Conservation (phyloP, 1,284 basidiomycete species). For the Gomphus sp. region DNA sequence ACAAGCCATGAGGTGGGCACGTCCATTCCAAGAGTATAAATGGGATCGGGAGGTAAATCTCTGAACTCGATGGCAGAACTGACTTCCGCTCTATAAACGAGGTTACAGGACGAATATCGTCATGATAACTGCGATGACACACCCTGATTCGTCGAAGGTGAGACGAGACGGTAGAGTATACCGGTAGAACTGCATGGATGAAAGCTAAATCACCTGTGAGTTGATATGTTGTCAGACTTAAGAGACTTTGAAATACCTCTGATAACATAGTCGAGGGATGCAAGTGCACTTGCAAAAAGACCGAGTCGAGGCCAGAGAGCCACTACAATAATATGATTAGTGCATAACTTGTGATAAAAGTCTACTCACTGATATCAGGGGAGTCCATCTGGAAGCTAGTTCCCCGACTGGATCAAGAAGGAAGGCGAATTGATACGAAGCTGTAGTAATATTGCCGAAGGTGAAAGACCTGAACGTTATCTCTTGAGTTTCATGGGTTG, state of each 20-base stretch:
- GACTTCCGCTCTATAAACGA: constrained; percentile 19
- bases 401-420: constrained; percentile 84
- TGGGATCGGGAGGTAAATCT: constrained; percentile 52
- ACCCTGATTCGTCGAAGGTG: constrained; percentile 69
- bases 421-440: constrained; percentile 66
- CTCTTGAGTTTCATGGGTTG: background rate
- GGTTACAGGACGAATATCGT: background rate
- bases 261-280: constrained; percentile 51
- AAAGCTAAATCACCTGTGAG: constrained; percentile 45
- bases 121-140: constrained; percentile 17
- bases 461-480: constrained; percentile 47
- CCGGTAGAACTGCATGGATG: constrained; percentile 91
- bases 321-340: constrained; percentile 20
- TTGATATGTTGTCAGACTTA: background rate
- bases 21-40: constrained; percentile 90
- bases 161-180: constrained; percentile 57
- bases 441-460: constrained; percentile 56
- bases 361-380: constrained; percentile 55
- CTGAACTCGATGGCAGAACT: constrained; percentile 46
- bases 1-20: constrained; percentile 88
- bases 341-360: background rate
- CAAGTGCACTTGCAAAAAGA: constrained; percentile 66
- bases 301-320: constrained; percentile 29
- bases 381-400: constrained; percentile 77
- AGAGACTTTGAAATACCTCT: constrained; percentile 41